A percentile compares a stretch with the other conserved stretches of the same genome.
These are phyloP conservation scores for Globisporangium irregulare DNA, from an alignment of 352 stramenopile species.

Conservation along the genomic window DNA sequence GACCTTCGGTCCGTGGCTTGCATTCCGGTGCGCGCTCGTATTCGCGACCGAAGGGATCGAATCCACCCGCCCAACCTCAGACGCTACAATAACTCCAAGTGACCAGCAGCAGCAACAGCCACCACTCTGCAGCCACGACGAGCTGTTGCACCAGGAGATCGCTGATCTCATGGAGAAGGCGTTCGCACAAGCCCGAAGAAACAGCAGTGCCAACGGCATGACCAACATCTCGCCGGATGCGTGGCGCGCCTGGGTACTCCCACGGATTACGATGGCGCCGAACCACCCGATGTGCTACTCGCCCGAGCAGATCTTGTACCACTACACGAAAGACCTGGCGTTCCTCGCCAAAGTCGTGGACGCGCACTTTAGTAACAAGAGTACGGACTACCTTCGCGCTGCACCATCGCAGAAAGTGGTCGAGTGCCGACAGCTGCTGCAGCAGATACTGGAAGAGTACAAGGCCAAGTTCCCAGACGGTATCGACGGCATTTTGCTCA, in stretches of 20 bases:
- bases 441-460: constrained; percentile 49
- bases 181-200: constrained; percentile 37
- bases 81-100: background rate
- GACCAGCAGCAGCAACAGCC: constrained; percentile 19
- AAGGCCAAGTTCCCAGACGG: constrained; percentile 29
- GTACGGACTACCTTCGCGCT: constrained; percentile 47
- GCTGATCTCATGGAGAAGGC: constrained; percentile 41
- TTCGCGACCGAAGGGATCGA: constrained; percentile 35
- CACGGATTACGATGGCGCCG: constrained; percentile 56
- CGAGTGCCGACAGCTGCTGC: constrained; percentile 46
- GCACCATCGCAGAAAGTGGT: constrained; percentile 30
- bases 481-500: constrained; percentile 55
- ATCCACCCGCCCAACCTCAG: background rate
- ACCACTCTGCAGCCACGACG: constrained; percentile 37
- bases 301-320: constrained; percentile 62
- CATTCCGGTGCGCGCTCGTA: constrained; percentile 60
- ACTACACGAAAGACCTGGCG: constrained; percentile 65
- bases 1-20: constrained; percentile 60
- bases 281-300: constrained; percentile 62
- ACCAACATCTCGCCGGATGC: constrained; percentile 37
- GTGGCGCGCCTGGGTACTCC: constrained; percentile 54
- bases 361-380: constrained; percentile 28
- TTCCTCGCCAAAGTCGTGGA: constrained; percentile 36
- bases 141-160: constrained; percentile 35
- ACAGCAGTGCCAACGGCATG: background rate